Conservation (phyloP, 192 early-diverging fungal species). For the Coemansia pectinata region DNA sequence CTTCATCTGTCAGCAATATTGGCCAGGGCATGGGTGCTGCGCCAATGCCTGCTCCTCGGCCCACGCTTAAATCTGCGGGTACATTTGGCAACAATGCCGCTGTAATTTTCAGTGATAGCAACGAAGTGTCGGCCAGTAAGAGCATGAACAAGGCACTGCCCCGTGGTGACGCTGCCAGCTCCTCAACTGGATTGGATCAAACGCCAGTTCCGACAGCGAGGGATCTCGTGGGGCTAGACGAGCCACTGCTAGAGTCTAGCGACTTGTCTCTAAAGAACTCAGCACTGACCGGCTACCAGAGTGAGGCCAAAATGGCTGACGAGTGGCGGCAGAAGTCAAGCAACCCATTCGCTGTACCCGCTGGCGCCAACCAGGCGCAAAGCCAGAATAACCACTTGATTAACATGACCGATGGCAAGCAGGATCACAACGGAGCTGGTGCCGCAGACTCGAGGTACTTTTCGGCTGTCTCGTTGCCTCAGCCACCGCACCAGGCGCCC, state of each 20-base stretch:
- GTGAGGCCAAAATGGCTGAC: conserved; percentile 16
- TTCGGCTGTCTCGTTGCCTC: conserved; percentile 24
- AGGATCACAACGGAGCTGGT: neutral
- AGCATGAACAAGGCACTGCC: neutral
- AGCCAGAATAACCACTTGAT: neutral
- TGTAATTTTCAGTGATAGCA: neutral
- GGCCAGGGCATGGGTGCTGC: conserved; percentile 1
- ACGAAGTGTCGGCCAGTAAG: neutral
- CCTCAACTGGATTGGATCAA: neutral
- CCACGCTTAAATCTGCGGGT: neutral
- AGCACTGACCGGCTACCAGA: conserved; percentile 9
- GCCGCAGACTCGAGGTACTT: conserved; percentile 20
- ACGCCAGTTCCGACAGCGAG: neutral
- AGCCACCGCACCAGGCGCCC: neutral
- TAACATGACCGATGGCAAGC: neutral
- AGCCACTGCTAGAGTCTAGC: conserved; percentile 5
- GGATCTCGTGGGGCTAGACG: conserved; percentile 2
- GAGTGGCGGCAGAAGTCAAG: neutral
- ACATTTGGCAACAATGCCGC: conserved; percentile 1
- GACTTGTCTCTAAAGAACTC: conserved; percentile 1
- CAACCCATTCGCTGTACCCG: neutral
- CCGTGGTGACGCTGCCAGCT: neutral
- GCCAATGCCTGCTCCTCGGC: conserved; percentile 6
- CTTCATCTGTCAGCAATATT: conserved; percentile 10
- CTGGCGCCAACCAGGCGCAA: neutral